Evolutionary conservation across 805 yeast species (phyloP), one percentile per base, ranked within the genome.

Genomic region (Monosporozyma solicola): DNA sequence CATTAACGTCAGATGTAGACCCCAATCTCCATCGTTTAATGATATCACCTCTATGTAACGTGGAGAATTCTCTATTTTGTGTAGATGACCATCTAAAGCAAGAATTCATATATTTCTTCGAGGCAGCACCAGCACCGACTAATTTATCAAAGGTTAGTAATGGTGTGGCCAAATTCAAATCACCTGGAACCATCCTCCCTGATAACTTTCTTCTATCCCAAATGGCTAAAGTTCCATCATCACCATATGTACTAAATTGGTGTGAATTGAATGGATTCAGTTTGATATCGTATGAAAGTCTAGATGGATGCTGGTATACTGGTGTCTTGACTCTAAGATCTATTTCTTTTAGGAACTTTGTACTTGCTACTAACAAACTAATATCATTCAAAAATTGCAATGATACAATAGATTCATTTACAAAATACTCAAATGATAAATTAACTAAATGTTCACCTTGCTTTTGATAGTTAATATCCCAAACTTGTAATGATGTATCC

Each of bases 21-120:
- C 89, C 92, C 1, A 85, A 75, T 57, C 83, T 81, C 96, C 96
- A 89, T 58, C 95, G 74, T 60, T 95, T 77, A 24, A 88, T 80
- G 46, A 82, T 70, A 49, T 83, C 85, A 24, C 96, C 96, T 59
- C 82, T 83, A 63, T 87, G 87, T 2, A 88, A 74, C 0, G 92
- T 87, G 1, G 92, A 78, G 64, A 89, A 80, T 67, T 90, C 96
- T 31, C 87, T 85, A 35, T 74, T 72, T 54, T 85, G 74, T 3
- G 79, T 72, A 1, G 83, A 74, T 2, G 92, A 85, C 72, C 84
- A 83, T 54, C 87, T 72, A 59, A 84, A 82, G 56, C 90, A 85
- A 1, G 89, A 79, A 16, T 77, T 78, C 55, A 79, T 77, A 51
- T 78, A 78, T 57, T 78, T 82, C 52, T 86, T 74, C 10, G 83